Base-by-base conservation (phyloP, 2,329 filamentous ascomycete species). In the Exophiala xenobiotica region DNA sequence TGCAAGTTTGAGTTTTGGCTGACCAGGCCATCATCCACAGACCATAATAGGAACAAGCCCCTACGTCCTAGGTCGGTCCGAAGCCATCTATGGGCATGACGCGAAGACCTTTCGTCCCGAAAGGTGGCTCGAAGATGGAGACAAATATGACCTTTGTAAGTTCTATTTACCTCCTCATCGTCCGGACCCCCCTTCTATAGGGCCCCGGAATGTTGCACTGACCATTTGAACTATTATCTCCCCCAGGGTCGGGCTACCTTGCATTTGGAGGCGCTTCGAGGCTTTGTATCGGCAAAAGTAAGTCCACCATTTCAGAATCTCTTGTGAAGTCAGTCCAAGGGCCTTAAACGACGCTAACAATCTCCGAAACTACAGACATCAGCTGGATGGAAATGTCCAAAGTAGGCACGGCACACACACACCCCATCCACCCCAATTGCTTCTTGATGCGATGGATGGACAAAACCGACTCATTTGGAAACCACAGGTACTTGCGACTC, bases 1-100 rank as follows among this genome's bases (percentile, higher is more conserved):
- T n/a, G n/a, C n/a, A n/a, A n/a, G n/a, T n/a, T n/a, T n/a, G n/a
- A n/a, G n/a, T n/a, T 5, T 19, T 18, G n/a, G 14, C 6, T 38
- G 14, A 38, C 35, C n/a, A 19, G 4, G 18, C 19, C 9, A 27
- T 27, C 7, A 38, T 9, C 7, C 33, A 19, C 22, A 42, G 39
- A 42, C 39, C 23, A 42, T 26, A 14, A 18, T 24, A 12, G 39
- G 39, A 6, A 42, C 22, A 12, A 72, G 76, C 50, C 70, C 76
- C 3, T 78, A 73, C 63, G 64, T 73, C n/a, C 68, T 78, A 14
- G 19, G 22, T n/a, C 39, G 39, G 19, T 26, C 18, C 11, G 23
- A 37, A 27, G 58, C 61, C n/a, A 51, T 64, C 2, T 65, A 55
- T 20, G 59, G 61, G 3, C 24, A 45, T 6, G 61, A 64, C 44